Conservation (phyloP, 305 asterid species). For the Lippia alba region DNA sequence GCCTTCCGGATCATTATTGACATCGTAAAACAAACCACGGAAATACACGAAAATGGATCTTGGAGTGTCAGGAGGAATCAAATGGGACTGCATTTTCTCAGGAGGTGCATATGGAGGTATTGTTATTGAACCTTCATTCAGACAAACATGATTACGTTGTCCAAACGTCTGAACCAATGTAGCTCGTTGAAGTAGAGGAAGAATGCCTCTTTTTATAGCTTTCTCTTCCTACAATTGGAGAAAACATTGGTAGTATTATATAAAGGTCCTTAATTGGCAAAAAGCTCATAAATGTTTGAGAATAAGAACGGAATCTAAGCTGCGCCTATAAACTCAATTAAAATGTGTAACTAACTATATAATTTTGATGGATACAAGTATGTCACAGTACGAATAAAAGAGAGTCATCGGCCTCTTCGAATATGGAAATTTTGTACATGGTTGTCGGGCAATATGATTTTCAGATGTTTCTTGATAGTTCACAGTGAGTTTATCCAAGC, state of each 20-base stretch:
- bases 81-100: constrained; percentile 75
- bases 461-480: neutral
- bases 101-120: constrained; percentile 93
- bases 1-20: constrained; percentile 75
- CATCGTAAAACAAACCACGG: constrained; percentile 74
- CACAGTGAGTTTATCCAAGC: neutral
- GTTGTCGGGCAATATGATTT: neutral
- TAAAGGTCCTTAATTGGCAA: constrained; percentile 1
- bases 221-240: constrained; percentile 65
- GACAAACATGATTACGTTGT: constrained; percentile 78
- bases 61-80: constrained; percentile 74
- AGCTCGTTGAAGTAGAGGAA: constrained; percentile 65
- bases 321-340: neutral
- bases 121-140: constrained; percentile 71
- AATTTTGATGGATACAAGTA: neutral
- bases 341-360: neutral
- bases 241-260: constrained; percentile 18
- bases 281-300: neutral
- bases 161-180: constrained; percentile 85
- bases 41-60: constrained; percentile 77
- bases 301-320: neutral
- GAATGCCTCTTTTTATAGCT: constrained; percentile 83
- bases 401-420: neutral
- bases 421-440: neutral
- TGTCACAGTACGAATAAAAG: too few species aligned